Evolutionary conservation across 2,329 filamentous ascomycete species (phyloP), one percentile per base, ranked within the genome.

Genomic region (Pseudogymnoascus sp.): DNA sequence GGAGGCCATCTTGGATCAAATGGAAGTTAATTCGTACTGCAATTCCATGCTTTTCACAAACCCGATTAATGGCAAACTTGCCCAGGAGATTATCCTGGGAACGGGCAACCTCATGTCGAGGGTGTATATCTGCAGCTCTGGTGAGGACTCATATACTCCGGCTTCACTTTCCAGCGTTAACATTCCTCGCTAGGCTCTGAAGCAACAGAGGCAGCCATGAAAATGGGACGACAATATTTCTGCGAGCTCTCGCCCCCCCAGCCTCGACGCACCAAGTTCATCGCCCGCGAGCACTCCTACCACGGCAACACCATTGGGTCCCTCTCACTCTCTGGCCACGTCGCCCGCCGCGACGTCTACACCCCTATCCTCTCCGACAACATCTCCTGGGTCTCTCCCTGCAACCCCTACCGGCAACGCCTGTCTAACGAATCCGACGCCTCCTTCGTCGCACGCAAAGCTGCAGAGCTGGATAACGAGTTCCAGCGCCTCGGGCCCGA

Each of bases 271-370:
- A 78, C 77, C 0, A 79, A 81, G 59, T 88, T 88, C 74, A 88
- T 92, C 68, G 79, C 85, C 5, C 81, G 88, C 14, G 75, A 82
- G 31, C 79, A 84, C 21, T 87, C 84, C 10, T 92, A 89, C 68
- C 89, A 92, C 68, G 89, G 89, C 5, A 85, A 81, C 29, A 91
- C 88, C 0, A 72, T 90, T 0, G 86, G 85, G 1, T 79, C 86
- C 1, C 75, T 91, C 16, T 78, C 80, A 0, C 73, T 85, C 7
- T 82, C 86, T 31, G 84, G 85, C 1, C 84, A 90, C 71, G 72
- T 80, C n/a, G 76, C 78, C 4, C 79, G 88, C 21, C 80, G 85
- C 66, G 76, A 76, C 1, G 77, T 82, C 1, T 91, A 85, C 67
- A 76, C 82, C 63, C 79, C 80, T 1, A 78, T 88, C 24, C 75